A percentile compares a stretch with the other conserved stretches of the same genome.
phyloP scores from a whole-genome alignment of 371 early-diverging fungal genomes.

The Nematocida displodere region DNA sequence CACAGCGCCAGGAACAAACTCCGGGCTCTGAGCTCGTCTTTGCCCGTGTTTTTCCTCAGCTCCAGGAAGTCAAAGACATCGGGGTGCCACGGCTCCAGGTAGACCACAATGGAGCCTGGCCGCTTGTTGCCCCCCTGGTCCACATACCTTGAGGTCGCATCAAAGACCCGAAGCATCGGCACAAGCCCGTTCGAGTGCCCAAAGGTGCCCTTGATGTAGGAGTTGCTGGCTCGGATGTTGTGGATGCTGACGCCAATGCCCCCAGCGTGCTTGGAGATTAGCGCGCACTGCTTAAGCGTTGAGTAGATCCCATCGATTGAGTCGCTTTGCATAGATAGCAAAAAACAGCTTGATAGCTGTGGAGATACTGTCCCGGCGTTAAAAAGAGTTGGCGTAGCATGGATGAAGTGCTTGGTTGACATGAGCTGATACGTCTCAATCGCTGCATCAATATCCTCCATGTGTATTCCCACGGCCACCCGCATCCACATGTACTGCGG shows the following conservation, averaged over 20 bases:
- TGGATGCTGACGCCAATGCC: constrained; percentile 92
- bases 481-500: constrained; percentile 99
- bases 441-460: constrained; percentile 78
- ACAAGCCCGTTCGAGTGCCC: constrained; percentile 92
- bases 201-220: constrained; percentile 90
- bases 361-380: constrained; percentile 89
- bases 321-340: constrained; percentile 75
- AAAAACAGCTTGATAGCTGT: constrained; percentile 88
- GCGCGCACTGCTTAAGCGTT: constrained; percentile 85
- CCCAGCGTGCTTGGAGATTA: constrained; percentile 94
- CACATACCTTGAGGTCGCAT: constrained; percentile 92
- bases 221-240: constrained; percentile 80
- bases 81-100: constrained; percentile 96
- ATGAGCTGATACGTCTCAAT: constrained; percentile 90
- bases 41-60: constrained; percentile 92
- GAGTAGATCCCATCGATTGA: constrained; percentile 95
- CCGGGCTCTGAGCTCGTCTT: constrained; percentile 89
- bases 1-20: constrained; percentile 92
- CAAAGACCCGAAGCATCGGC: constrained; percentile 92
- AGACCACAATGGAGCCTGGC: constrained; percentile 95
- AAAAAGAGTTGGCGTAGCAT: constrained; percentile 94
- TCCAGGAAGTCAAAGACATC: constrained; percentile 95
- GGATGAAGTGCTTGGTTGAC: constrained; percentile 87
- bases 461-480: constrained; percentile 90
- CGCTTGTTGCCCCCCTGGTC: constrained; percentile 98